Evolutionary conservation across 73 alveolate genomes (phyloP).

Genomic region (Paraurostyla sp.): DNA sequence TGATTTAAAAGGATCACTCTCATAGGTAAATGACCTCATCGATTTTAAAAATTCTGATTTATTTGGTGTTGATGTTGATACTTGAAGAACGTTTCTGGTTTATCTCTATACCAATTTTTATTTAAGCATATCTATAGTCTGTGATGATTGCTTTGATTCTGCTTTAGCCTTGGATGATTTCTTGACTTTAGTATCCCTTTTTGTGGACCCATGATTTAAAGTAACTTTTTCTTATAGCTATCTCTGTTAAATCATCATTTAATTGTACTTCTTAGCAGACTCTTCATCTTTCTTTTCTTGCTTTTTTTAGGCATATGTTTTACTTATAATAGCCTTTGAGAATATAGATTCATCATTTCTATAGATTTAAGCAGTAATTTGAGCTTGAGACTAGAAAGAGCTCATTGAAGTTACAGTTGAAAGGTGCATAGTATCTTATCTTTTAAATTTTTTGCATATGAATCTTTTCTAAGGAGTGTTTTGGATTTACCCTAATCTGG

Average conservation of each 20-base stretch:
- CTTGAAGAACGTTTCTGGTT: background rate
- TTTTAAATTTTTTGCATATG: background rate
- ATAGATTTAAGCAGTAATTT: background rate
- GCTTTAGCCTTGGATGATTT: background rate
- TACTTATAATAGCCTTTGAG: background rate
- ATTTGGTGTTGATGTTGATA: too few relatives aligned
- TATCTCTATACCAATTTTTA: slow-evolving; percentile 6
- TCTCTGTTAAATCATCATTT: too few relatives aligned
- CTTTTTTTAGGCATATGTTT: background rate
- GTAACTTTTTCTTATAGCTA: too few relatives aligned
- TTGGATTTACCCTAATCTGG: background rate
- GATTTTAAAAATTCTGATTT: too few relatives aligned
- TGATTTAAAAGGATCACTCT: too few relatives aligned
- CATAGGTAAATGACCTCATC: too few relatives aligned
- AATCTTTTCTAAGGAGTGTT: background rate
- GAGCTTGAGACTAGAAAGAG: too few relatives aligned
- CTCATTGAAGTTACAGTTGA: too few relatives aligned
- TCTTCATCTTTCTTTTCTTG: slow-evolving; percentile 13
- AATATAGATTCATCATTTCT: background rate
- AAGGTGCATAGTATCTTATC: background rate
- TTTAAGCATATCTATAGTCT: slow-evolving; percentile 25
- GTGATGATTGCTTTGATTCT: background rate
- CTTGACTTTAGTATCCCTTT: background rate
- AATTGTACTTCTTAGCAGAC: background rate
- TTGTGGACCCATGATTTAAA: background rate